Conservation (phyloP, 164 flowering plant genomes). For the Liriodendron chinense region DNA sequence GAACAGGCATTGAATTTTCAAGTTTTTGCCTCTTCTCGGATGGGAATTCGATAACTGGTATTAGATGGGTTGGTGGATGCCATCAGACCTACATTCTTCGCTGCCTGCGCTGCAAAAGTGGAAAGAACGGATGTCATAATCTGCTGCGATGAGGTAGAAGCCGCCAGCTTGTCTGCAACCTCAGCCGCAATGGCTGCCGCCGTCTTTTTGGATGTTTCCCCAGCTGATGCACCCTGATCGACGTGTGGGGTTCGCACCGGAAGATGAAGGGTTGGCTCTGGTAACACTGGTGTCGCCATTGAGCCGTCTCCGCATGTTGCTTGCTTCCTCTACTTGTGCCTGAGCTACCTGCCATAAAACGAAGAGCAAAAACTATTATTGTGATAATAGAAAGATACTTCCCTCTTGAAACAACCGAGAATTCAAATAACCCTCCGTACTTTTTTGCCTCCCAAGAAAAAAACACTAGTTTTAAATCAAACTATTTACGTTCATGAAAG, state of each 20-base stretch:
- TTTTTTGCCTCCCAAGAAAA: too few species aligned
- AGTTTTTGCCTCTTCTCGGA: slow-evolving; percentile 30
- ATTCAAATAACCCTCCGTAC: not conserved
- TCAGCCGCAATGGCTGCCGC: slow-evolving; percentile 89
- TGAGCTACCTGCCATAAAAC: slow-evolving; percentile 57
- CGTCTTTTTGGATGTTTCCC: slow-evolving; percentile 46
- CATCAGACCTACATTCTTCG: slow-evolving; percentile 56
- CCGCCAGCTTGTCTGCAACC: slow-evolving; percentile 92
- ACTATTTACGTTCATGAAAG: not conserved
- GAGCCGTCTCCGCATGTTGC: slow-evolving; percentile 58
- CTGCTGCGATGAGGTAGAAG: slow-evolving; percentile 79
- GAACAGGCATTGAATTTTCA: slow-evolving; percentile 37
- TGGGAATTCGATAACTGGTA: slow-evolving; percentile 31
- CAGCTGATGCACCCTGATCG: slow-evolving; percentile 35
- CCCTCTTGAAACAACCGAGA: too few species aligned
- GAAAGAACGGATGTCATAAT: slow-evolving; percentile 93
- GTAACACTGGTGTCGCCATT: slow-evolving; percentile 48
- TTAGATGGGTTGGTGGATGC: slow-evolving; percentile 33
- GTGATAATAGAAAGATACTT: too few species aligned
- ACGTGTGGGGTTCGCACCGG: slow-evolving; percentile 16
- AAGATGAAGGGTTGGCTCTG: slow-evolving; percentile 31
- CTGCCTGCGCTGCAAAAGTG: slow-evolving; percentile 86
- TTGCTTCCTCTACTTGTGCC: slow-evolving; percentile 70
- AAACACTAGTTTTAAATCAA: too few species aligned
- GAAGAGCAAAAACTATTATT: not conserved